These are phyloP conservation scores for Didymella pinodella DNA, from an alignment of 2,329 filamentous ascomycete species.

Conservation along the genomic window DNA sequence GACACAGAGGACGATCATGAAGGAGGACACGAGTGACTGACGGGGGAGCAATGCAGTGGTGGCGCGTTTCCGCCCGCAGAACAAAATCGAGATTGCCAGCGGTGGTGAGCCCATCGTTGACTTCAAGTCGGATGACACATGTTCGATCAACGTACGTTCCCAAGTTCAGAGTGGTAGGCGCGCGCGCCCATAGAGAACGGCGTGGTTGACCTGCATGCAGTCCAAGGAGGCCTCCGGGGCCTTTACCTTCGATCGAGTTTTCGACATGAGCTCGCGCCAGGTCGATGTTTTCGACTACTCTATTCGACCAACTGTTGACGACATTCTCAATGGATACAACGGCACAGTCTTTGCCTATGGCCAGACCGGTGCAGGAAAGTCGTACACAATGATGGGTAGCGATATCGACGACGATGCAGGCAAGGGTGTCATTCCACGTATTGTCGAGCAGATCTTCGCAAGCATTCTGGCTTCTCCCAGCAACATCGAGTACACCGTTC, in stretches of 20 bases:
- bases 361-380: constrained; percentile 98
- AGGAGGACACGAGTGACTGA: constrained; percentile 32
- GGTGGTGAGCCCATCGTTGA: constrained; percentile 91
- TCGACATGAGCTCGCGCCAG: constrained; percentile 91
- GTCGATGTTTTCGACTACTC: constrained; percentile 98
- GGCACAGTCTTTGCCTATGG: constrained; percentile 98
- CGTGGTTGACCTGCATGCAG: constrained; percentile 56
- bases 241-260: constrained; percentile 96
- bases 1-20: not conserved
- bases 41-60: constrained; percentile 69
- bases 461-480: constrained; percentile 91
- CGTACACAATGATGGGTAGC: constrained; percentile 97
- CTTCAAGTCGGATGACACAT: constrained; percentile 90
- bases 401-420: constrained; percentile 90
- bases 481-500: constrained; percentile 98
- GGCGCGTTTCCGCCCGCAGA: constrained; percentile 96
- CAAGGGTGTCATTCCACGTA: constrained; percentile 94
- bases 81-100: constrained; percentile 88
- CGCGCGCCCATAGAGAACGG: not conserved
- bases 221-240: constrained; percentile 81
- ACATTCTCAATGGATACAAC: constrained; percentile 99
- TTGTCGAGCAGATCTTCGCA: constrained; percentile 96
- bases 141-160: constrained; percentile 75
- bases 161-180: not conserved
- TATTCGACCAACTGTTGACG: constrained; percentile 93